These are phyloP conservation scores for Ceratocystis alfenasii DNA, from an alignment of 2,329 filamentous ascomycete genomes.

Conservation along the genomic window DNA sequence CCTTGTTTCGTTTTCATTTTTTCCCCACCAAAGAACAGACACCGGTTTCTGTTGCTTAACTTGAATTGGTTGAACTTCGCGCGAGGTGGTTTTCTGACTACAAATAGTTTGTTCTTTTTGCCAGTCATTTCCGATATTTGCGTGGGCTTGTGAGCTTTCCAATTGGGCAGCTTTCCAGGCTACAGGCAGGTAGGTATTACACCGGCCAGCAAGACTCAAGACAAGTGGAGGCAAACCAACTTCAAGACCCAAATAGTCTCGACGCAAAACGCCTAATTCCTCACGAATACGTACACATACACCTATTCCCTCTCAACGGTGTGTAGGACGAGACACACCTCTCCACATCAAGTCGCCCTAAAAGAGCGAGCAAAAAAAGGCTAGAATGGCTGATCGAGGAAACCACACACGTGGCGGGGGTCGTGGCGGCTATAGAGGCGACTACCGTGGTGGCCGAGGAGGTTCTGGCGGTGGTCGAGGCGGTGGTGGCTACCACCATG, in stretches of 20 bases:
- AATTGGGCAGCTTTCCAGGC: background rate
- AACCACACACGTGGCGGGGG: conserved; percentile 36
- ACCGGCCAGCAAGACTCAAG: background rate
- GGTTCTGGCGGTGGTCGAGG: conserved; percentile 39
- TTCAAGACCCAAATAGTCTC: too few relatives aligned
- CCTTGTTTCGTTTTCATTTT: background rate
- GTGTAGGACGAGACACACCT: background rate
- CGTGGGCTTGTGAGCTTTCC: background rate
- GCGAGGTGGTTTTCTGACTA: background rate
- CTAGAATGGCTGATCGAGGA: conserved; percentile 22
- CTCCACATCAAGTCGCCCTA: background rate
- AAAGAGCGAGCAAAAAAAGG: background rate
- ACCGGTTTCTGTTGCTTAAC: too few relatives aligned
- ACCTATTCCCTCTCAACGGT: background rate
- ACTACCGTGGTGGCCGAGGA: conserved; percentile 32
- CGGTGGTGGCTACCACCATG: conserved; percentile 34
- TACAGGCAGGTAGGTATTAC: too few relatives aligned
- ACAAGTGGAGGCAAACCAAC: background rate
- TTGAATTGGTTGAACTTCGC: background rate
- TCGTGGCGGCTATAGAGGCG: conserved; percentile 33
- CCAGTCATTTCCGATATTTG: background rate
- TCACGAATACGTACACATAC: background rate
- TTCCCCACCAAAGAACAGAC: conserved; percentile 5
- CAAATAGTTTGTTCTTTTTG: background rate
- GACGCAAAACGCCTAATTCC: too few relatives aligned